Evolutionary conservation across 2,329 filamentous ascomycete genomes (phyloP).

Genomic region (Biscogniauxia sp.): DNA sequence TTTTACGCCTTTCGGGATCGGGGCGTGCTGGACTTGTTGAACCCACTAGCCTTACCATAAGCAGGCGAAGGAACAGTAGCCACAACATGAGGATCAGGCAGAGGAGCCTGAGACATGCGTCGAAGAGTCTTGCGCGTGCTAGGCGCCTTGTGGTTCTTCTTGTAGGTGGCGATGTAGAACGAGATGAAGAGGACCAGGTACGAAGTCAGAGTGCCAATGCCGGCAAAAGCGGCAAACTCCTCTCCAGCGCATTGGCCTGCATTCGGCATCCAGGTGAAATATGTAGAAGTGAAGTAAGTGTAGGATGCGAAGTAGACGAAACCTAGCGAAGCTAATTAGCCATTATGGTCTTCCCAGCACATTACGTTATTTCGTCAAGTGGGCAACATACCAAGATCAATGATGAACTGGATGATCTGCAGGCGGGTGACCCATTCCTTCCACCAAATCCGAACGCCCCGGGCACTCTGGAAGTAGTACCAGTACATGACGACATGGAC

Average conservation of each 20-base stretch:
- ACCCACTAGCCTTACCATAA: conserved; percentile 51
- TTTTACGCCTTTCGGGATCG: conserved; percentile 69
- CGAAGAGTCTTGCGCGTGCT: conserved; percentile 77
- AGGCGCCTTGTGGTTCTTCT: conserved; percentile 75
- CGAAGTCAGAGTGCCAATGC: conserved; percentile 87
- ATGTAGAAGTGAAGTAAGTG: conserved; percentile 93
- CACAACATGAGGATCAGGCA: conserved; percentile 80
- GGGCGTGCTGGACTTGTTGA: conserved; percentile 58
- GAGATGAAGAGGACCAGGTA: conserved; percentile 98
- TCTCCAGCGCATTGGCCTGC: conserved; percentile 86
- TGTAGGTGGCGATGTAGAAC: conserved; percentile 97
- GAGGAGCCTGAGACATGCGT: conserved; percentile 62
- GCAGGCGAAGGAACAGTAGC: conserved; percentile 57
- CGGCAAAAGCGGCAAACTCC: conserved; percentile 92
- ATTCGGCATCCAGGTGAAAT: conserved; percentile 84
- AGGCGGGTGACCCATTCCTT: conserved; percentile 99
- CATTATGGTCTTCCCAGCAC: not conserved
- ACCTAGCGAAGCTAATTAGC: conserved; percentile 48
- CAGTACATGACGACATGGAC: conserved; percentile 99
- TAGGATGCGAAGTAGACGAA: conserved; percentile 99
- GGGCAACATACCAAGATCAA: conserved; percentile 76
- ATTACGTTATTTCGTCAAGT: not conserved
- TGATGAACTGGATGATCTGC: conserved; percentile 95
- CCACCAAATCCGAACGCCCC: conserved; percentile 96
- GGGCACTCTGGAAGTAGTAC: conserved; percentile 99